These are phyloP conservation scores for Solanum tarapatanum DNA, from an alignment of 257 asterid species.

Conservation along the genomic window DNA sequence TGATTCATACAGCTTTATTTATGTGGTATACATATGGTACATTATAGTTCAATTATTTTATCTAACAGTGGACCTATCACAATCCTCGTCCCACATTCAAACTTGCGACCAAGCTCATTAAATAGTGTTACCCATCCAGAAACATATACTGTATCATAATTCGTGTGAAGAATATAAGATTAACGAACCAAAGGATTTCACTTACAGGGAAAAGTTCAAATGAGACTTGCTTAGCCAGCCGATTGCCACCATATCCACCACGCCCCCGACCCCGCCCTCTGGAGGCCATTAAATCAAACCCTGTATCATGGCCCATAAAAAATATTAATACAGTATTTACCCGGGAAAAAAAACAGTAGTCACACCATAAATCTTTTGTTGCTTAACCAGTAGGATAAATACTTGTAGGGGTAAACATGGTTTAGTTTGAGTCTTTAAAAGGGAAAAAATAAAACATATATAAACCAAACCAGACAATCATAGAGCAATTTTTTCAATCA, in stretches of 20 bases:
- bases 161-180: neutral
- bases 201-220: conserved; percentile 43
- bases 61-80: neutral
- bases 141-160: neutral
- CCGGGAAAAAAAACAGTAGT: neutral
- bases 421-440: neutral
- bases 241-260: conserved; percentile 6
- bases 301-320: neutral
- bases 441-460: neutral
- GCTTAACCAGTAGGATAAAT: neutral
- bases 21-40: neutral
- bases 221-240: conserved; percentile 18
- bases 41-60: neutral
- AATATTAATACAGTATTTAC: neutral
- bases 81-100: neutral
- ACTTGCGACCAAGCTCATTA: neutral
- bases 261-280: conserved; percentile 46
- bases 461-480: neutral
- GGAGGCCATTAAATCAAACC: conserved; percentile 19
- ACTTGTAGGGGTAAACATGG: neutral
- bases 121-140: neutral
- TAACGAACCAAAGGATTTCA: neutral
- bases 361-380: neutral
- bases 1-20: neutral
- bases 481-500: neutral